Base-by-base conservation (phyloP, 179 eudicot genomes). In the Dionaea muscipula region DNA sequence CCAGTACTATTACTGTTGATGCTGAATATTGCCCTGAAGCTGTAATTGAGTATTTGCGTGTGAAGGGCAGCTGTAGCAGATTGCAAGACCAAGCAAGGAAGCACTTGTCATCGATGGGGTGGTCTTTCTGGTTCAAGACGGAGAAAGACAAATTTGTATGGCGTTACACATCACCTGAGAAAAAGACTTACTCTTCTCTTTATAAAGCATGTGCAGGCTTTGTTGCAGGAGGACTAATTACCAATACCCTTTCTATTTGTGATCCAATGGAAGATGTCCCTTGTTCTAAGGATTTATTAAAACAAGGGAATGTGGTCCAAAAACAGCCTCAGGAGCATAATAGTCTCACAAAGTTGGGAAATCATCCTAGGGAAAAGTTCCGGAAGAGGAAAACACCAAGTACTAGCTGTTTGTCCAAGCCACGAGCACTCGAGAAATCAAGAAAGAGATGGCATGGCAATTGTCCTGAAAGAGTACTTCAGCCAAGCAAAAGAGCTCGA, bases 61-160 rank as follows among this genome's bases (percentile, higher is more conserved):
- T 20, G 1, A 7, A 19, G 11, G 26, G 11, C 20, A 1, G 38
- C 45, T n/a, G 26, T 12, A 31, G 14, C 39, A 56, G 38, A 14
- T 38, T 75, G 52, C 38, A 35, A 37, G 19, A 35, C 10, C 57
- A 72, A 66, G 97, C 75, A 50, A 80, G 75, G 58, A 71, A 66
- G 59, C 94, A 90, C 68, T 78, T 90, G 40, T 40, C 72, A 33
- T 73, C 81, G 47, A 63, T 80, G 26, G 94, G 95, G n/a, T 90
- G 97, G 97, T 47, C 17, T 36, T 62, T 84, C 18, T 71, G 74
- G 74, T 31, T 47, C 20, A 20, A n/a, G 21, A 0, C 0, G 26
- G 74, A 68, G 77, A 22, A 47, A 4, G 68, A 47, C 4, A 59
- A 1, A 39, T 33, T 45, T 19, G 82, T 72, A 72, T 47, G 70